Evolutionary conservation across 805 yeast genomes (phyloP).

Genomic region (Cyberlindnera mycetangii): DNA sequence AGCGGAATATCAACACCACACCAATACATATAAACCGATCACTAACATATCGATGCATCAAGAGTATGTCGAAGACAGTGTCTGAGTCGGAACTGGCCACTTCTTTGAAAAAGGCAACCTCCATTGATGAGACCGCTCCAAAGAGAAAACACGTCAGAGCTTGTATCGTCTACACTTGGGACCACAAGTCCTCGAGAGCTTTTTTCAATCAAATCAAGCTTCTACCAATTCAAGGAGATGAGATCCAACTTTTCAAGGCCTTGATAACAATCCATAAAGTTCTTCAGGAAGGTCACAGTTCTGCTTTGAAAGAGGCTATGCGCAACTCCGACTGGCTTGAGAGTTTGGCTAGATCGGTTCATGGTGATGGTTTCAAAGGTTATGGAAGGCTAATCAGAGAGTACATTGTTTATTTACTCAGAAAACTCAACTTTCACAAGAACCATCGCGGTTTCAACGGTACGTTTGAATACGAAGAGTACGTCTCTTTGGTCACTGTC

Average conservation of each 20-base stretch:
- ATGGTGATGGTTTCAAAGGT: conserved; percentile 41
- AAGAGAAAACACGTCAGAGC: conserved; percentile 95
- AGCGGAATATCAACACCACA: too few species aligned
- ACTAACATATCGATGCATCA: not conserved
- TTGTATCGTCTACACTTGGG: conserved; percentile 96
- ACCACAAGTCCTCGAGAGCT: conserved; percentile 76
- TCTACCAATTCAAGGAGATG: conserved; percentile 77
- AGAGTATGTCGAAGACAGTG: conserved; percentile 25
- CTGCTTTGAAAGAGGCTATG: conserved; percentile 76
- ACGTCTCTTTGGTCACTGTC: conserved; percentile 79
- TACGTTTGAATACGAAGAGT: conserved; percentile 93
- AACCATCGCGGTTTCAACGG: conserved; percentile 90
- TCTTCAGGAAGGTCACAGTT: conserved; percentile 96
- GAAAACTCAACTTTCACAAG: conserved; percentile 79
- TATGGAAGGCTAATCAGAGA: conserved; percentile 76
- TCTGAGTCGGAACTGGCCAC: conserved; percentile 40
- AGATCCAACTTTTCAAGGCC: conserved; percentile 82
- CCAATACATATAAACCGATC: not conserved
- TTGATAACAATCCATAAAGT: conserved; percentile 85
- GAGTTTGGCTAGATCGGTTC: conserved; percentile 57
- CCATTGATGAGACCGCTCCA: conserved; percentile 85
- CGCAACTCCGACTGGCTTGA: conserved; percentile 75
- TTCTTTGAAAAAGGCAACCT: conserved; percentile 72
- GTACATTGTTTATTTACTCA: conserved; percentile 65
- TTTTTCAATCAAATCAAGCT: conserved; percentile 83